Percentiles rank a stretch among this genome's conserved stretches.
Conservation (phyloP, 257 asterid species). For the Craterostigma plantagineum region DNA sequence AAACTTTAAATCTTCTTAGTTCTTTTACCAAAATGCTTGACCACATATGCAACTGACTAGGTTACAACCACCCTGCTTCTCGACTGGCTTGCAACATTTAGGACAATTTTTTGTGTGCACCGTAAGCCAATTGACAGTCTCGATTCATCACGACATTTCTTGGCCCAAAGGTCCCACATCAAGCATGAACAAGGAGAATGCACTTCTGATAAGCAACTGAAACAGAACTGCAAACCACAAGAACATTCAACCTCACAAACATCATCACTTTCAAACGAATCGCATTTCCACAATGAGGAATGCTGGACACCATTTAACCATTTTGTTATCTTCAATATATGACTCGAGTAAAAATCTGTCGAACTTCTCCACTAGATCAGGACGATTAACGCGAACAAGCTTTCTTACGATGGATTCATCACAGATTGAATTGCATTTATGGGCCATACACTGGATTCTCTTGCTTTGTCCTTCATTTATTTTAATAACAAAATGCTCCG, state of each 20-base stretch:
- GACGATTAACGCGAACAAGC: slow-evolving; percentile 43
- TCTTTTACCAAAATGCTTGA: slow-evolving; percentile 75
- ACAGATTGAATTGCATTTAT: slow-evolving; percentile 75
- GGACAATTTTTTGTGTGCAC: slow-evolving; percentile 92
- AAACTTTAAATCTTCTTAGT: slow-evolving; percentile 6
- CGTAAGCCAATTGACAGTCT: slow-evolving; percentile 86
- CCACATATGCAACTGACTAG: slow-evolving; percentile 90
- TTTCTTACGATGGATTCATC: slow-evolving; percentile 57
- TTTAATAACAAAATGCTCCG: slow-evolving; percentile 84
- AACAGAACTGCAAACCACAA: slow-evolving; percentile 87
- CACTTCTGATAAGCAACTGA: slow-evolving; percentile 77
- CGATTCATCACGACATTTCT: slow-evolving; percentile 92
- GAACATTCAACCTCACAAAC: slow-evolving; percentile 91
- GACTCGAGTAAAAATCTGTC: slow-evolving; percentile 93
- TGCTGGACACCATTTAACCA: slow-evolving; percentile 97
- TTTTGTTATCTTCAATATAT: slow-evolving; percentile 89
- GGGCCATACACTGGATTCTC: slow-evolving; percentile 93
- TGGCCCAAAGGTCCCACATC: slow-evolving; percentile 93
- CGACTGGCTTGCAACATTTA: slow-evolving; percentile 91
- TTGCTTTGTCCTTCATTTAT: slow-evolving; percentile 94
- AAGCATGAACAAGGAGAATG: slow-evolving; percentile 96
- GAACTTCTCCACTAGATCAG: slow-evolving; percentile 76
- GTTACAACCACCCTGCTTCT: slow-evolving; percentile 96
- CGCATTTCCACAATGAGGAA: slow-evolving; percentile 98
- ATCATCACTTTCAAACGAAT: slow-evolving; percentile 75